A percentile compares a stretch with the other conserved stretches of the same genome.
Evolutionary conservation across 345 rosid species (phyloP).

Genomic region (Eucalyptus grandis): DNA sequence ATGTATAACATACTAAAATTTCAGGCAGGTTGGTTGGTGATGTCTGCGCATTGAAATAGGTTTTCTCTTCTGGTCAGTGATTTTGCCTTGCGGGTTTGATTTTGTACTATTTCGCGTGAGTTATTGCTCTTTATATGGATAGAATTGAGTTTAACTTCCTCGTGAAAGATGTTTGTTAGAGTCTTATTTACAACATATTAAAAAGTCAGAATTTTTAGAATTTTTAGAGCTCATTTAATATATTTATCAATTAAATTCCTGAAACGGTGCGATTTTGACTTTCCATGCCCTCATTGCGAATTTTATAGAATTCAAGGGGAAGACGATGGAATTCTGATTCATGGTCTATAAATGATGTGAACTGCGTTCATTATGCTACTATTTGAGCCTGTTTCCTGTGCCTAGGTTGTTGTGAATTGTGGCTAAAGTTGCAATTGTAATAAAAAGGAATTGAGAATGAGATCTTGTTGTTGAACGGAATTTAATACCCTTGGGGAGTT

Average conservation of each 20-base stretch:
- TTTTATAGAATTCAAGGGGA: not conserved
- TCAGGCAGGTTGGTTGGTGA: not conserved
- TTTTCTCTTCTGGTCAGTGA: rapidly evolving
- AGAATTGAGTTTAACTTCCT: rapidly evolving
- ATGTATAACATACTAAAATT: not conserved
- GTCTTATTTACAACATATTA: too few species aligned
- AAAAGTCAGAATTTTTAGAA: too few species aligned
- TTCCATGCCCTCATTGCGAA: too few species aligned
- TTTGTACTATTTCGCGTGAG: rapidly evolving
- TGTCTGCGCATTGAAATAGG: rapidly evolving
- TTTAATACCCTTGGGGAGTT: too few species aligned
- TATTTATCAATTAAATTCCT: too few species aligned
- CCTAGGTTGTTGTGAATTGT: too few species aligned
- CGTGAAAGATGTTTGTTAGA: too few species aligned
- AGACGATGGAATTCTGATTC: not conserved
- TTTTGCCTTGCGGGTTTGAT: rapidly evolving
- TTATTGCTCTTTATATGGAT: not conserved
- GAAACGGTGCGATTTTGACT: rapidly evolving
- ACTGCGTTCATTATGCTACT: too few species aligned
- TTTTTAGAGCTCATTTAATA: not conserved
- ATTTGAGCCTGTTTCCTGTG: rapidly evolving
- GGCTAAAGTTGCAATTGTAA: too few species aligned
- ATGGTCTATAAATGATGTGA: not conserved
- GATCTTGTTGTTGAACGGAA: too few species aligned
- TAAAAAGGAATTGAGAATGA: too few species aligned